Base-by-base conservation (phyloP, 257 asterid species). In the Plantago ovata region DNA sequence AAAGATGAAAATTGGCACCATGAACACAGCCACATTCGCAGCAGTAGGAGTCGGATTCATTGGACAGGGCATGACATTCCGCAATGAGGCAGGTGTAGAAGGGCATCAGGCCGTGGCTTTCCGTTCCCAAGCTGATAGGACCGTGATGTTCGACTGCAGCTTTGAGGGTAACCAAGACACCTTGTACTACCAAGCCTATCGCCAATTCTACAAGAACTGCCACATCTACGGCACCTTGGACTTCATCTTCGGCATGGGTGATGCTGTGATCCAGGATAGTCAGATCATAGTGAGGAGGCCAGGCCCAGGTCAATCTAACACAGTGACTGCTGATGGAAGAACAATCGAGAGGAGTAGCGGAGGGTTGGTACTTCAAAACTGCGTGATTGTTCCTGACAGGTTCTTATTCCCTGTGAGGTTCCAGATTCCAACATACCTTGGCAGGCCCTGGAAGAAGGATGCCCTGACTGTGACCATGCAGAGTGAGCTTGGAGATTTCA, bases 31-130 rank as follows among this genome's bases (percentile, higher is more conserved):
- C 41, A 84, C 95, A 6, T 77, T 87, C 32, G 73, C 83, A 73
- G 70, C 65, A 16, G 62, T 60, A 0, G 85, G 86, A 2, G 33
- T 18, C 0, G 85, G 87, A 39, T 84, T 86, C 75, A 74, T 86
- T 0, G 89, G 85, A 0, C 69, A 65, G 12, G 69, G 75, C 13
- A 73, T 89, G 60, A 82, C 93, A 7, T 74, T 89, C 80, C 79
- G 81, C 1, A 89, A 89, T 62, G 71, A 72, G 3, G 92, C 92
- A 0, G 94, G 95, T 8, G 72, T 85, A 0, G 70, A 72, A 5
- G 95, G 92, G 4, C 78, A 73, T 32, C 95, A 83, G 12, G 97
- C 89, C 0, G 97, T 89, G 56, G 97, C 97, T 3, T 81, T 81
- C 36, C 72, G 89, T 0, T 58, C 77, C 13, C 32, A 45, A 1